Base-by-base conservation (phyloP, 2,329 filamentous ascomycete species). In the Mycosphaerella arachidis region DNA sequence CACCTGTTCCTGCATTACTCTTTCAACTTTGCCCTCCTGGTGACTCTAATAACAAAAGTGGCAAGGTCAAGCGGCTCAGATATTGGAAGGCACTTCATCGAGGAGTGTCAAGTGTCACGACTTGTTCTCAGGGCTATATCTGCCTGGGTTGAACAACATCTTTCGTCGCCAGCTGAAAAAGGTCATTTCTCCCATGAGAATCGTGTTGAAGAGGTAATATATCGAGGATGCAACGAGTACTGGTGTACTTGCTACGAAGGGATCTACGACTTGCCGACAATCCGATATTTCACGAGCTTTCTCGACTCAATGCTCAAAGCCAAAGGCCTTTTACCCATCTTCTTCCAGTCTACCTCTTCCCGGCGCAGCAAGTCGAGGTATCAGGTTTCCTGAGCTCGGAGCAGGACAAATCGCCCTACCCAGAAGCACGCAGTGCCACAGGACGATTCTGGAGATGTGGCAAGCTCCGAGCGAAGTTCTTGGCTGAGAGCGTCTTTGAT, bases 241-340 rank as follows among this genome's bases (percentile, higher is more conserved):
- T 92, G 55, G 79, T 93, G 57, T 92, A 91, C 70, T 73, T 92
- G 24, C 74, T 92, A 37, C 84, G 89, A 48, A 84, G 86, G 66
- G 90, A 93, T 71, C 79, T 92, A 20, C 86, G 90, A 61, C 78
- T 89, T 29, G 79, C 83, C 30, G 90, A 93, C 74, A 92, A 92
- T 68, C 89, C 89, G 0, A 80, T 92, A 46, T 81, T 93, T 20
- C 80, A 90, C 69, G 78, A 81, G 60, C 73, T 82, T 6, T 74
- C 77, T 29, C 72, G 72, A n/a, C 63, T 81, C 75, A 67, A 77
- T 82, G 53, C 76, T 76, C 60, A 84, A 76, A 64, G 73, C 20
- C 66, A 78, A 63, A 69, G 70, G 33, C 73, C 76, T 60, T 71
- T 73, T 74, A 89, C 87, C 1, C 88, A 92, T 70, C 72, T 92